phyloP scores from a whole-genome alignment of 495 filamentous ascomycete genomes.

The Lentithecium fluviatile region DNA sequence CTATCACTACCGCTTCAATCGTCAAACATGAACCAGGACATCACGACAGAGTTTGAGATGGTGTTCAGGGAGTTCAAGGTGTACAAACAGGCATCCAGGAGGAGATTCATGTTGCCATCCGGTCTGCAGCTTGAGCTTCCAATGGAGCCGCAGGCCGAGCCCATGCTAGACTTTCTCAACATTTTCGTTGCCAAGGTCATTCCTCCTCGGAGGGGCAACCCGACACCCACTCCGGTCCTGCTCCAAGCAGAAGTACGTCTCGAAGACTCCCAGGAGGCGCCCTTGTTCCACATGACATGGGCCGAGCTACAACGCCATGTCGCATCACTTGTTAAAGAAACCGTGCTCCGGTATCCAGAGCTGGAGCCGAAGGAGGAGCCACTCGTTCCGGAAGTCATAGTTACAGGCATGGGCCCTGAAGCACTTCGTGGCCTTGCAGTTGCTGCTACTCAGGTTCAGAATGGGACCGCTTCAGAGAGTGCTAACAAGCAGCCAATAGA shows the following conservation, averaged over 20 bases:
- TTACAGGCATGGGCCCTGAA: constrained; percentile 19
- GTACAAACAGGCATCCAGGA: too few species aligned
- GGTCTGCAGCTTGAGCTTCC: not conserved
- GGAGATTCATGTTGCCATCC: not conserved
- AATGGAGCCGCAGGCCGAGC: not conserved
- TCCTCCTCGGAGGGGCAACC: too few species aligned
- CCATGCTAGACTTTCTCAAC: not conserved
- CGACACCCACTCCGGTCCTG: too few species aligned
- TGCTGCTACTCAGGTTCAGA: constrained; percentile 21
- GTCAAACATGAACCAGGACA: not conserved
- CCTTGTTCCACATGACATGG: not conserved
- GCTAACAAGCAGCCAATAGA: not conserved
- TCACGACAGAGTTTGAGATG: too few species aligned
- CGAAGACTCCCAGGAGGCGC: not conserved
- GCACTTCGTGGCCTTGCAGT: constrained; percentile 27
- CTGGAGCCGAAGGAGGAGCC: not conserved
- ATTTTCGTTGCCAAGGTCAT: not conserved
- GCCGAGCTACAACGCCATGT: not conserved
- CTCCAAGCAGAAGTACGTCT: not conserved
- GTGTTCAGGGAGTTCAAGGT: too few species aligned
- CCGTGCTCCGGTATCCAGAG: not conserved
- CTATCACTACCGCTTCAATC: not conserved
- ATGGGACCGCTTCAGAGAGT: not conserved
- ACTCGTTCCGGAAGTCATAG: too few species aligned
- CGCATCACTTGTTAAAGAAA: not conserved